phyloP scores from a whole-genome alignment of 1,284 basidiomycete species.

The Fistulinella staudtii region DNA sequence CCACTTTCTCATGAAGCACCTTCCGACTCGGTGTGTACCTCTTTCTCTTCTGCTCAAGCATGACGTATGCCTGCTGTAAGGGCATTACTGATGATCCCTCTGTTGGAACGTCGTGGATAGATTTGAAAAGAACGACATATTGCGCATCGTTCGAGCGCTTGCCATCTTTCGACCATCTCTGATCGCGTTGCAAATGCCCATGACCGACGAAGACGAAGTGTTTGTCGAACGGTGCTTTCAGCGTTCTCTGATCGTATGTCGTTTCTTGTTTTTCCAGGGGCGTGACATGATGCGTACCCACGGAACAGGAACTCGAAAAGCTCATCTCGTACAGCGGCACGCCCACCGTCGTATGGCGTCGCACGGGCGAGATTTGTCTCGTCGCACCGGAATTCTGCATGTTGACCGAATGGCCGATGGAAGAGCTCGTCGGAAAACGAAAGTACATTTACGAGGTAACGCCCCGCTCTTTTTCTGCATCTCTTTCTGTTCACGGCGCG shows the following conservation, averaged over 20 bases:
- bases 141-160: slow-evolving; percentile 90
- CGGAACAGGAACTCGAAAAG: slow-evolving; percentile 84
- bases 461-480: slow-evolving; percentile 18
- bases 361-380: slow-evolving; percentile 96
- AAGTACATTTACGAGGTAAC: slow-evolving; percentile 89
- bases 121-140: slow-evolving; percentile 93
- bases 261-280: slow-evolving; percentile 3
- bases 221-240: slow-evolving; percentile 97
- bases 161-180: slow-evolving; percentile 94
- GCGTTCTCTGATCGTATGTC: slow-evolving; percentile 77
- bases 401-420: slow-evolving; percentile 85
- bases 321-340: slow-evolving; percentile 96
- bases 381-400: slow-evolving; percentile 96
- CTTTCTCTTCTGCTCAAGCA: slow-evolving; percentile 23
- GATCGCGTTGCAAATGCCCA: slow-evolving; percentile 94
- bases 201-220: slow-evolving; percentile 89
- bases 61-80: slow-evolving; percentile 34
- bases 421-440: slow-evolving; percentile 74
- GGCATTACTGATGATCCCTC: slow-evolving; percentile 40
- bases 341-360: slow-evolving; percentile 98
- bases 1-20: slow-evolving; percentile 90
- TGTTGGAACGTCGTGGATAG: slow-evolving; percentile 41
- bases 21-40: slow-evolving; percentile 71
- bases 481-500: slow-evolving; percentile 19
- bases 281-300: slow-evolving; percentile 5